Percentiles rank a stretch among this genome's conserved stretches.
These are phyloP conservation scores for Berkeleyomyces rouxiae DNA, from an alignment of 2,329 filamentous ascomycete genomes.

Conservation along the genomic window DNA sequence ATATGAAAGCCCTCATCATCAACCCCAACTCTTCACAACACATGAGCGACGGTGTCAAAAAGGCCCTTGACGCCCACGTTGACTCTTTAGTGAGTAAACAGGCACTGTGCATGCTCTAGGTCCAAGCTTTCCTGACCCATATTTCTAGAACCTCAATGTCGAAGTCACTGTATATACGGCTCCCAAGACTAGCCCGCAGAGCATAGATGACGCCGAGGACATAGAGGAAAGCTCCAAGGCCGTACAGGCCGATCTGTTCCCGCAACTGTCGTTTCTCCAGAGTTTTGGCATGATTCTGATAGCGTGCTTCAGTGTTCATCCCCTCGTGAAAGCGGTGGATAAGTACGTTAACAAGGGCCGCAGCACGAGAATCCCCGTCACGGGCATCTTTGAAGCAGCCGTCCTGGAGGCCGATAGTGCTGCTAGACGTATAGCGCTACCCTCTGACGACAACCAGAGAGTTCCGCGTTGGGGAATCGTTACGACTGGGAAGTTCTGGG, in stretches of 20 bases:
- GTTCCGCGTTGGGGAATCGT: slow-evolving; percentile 62
- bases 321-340: slow-evolving; percentile 47
- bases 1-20: slow-evolving; percentile 44
- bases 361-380: slow-evolving; percentile 33
- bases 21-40: slow-evolving; percentile 61
- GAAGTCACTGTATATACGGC: background rate
- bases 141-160: background rate
- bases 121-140: background rate
- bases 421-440: slow-evolving; percentile 16
- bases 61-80: slow-evolving; percentile 16
- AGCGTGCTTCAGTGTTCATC: slow-evolving; percentile 77
- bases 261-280: background rate
- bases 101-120: background rate
- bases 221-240: slow-evolving; percentile 44
- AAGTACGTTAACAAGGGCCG: slow-evolving; percentile 14
- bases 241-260: slow-evolving; percentile 37
- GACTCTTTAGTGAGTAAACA: background rate
- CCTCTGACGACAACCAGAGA: slow-evolving; percentile 12
- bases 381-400: slow-evolving; percentile 79
- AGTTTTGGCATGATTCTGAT: slow-evolving; percentile 62
- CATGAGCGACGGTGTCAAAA: slow-evolving; percentile 53
- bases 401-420: slow-evolving; percentile 45
- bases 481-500: slow-evolving; percentile 75
- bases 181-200: slow-evolving; percentile 32
- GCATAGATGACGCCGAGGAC: slow-evolving; percentile 63